phyloP scores from a whole-genome alignment of 192 early-diverging fungal genomes.

The Coemansia asiatica region DNA sequence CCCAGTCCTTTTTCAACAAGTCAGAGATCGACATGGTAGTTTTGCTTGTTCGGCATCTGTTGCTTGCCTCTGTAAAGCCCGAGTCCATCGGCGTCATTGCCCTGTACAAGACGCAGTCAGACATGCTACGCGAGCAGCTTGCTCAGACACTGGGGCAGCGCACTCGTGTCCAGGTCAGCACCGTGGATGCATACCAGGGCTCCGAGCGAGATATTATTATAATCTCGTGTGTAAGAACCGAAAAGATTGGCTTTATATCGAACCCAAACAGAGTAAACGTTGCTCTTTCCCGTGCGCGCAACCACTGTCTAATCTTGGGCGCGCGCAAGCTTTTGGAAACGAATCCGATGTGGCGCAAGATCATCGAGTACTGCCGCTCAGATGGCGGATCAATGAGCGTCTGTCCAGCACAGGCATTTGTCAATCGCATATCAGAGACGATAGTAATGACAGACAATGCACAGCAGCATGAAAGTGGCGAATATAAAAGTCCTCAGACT shows the following conservation, averaged over 20 bases:
- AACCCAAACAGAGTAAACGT: slow-evolving; percentile 58
- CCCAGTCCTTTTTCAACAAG: slow-evolving; percentile 54
- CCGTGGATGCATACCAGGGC: slow-evolving; percentile 61
- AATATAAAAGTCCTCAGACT: not conserved
- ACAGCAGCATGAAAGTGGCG: not conserved
- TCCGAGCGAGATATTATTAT: slow-evolving; percentile 58
- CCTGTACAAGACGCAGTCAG: slow-evolving; percentile 47
- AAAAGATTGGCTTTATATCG: slow-evolving; percentile 55
- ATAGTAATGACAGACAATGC: not conserved
- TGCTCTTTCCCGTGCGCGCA: slow-evolving; percentile 56
- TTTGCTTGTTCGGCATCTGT: slow-evolving; percentile 25
- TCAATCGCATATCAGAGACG: slow-evolving; percentile 26
- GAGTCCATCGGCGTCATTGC: slow-evolving; percentile 53
- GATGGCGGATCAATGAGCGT: slow-evolving; percentile 7
- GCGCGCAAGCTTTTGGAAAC: slow-evolving; percentile 35
- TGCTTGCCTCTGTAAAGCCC: slow-evolving; percentile 18
- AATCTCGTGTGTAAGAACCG: slow-evolving; percentile 54
- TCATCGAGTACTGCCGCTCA: slow-evolving; percentile 38
- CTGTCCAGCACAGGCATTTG: slow-evolving; percentile 30
- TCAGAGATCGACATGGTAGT: slow-evolving; percentile 45
- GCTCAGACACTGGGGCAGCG: slow-evolving; percentile 14
- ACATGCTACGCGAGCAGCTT: slow-evolving; percentile 45
- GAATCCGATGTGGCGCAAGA: slow-evolving; percentile 43
- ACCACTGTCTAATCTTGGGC: slow-evolving; percentile 44
- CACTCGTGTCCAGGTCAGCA: slow-evolving; percentile 49